Evolutionary conservation across 2,329 filamentous ascomycete species (phyloP).

Genomic region (Pseudocercospora fuligena): DNA sequence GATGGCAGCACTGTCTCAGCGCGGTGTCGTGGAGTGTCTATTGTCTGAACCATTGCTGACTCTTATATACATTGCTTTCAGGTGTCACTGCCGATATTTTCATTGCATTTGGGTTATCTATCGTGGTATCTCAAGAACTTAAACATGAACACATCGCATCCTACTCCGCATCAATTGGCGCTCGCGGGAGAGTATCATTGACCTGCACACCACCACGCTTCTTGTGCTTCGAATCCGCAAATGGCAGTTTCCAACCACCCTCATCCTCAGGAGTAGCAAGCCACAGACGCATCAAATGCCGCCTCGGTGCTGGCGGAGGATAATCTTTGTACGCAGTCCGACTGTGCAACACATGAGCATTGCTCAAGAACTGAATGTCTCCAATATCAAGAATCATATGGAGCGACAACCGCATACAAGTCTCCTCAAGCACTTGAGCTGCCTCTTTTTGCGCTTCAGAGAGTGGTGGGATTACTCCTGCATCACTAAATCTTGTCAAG

Average conservation of each 20-base stretch:
- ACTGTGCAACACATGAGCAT: constrained; percentile 80
- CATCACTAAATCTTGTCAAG: constrained; percentile 71
- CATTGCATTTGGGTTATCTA: neutral
- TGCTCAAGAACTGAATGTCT: constrained; percentile 85
- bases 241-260: constrained; percentile 84
- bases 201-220: constrained; percentile 91
- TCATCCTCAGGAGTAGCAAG: constrained; percentile 79
- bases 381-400: constrained; percentile 88
- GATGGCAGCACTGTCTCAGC: no score
- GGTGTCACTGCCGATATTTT: neutral
- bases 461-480: constrained; percentile 73
- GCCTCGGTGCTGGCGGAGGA: constrained; percentile 68
- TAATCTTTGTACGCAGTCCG: constrained; percentile 78
- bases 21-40: no score
- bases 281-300: constrained; percentile 85
- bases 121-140: neutral
- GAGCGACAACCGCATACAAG: constrained; percentile 72
- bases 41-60: no score
- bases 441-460: constrained; percentile 72
- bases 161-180: constrained; percentile 78
- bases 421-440: constrained; percentile 72
- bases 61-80: no score
- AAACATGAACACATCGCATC: neutral
- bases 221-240: constrained; percentile 79
- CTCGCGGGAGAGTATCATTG: constrained; percentile 75